Evolutionary conservation across 345 rosid species (phyloP), one percentile per base, ranked within the genome.

Genomic region (Salix exigua): DNA sequence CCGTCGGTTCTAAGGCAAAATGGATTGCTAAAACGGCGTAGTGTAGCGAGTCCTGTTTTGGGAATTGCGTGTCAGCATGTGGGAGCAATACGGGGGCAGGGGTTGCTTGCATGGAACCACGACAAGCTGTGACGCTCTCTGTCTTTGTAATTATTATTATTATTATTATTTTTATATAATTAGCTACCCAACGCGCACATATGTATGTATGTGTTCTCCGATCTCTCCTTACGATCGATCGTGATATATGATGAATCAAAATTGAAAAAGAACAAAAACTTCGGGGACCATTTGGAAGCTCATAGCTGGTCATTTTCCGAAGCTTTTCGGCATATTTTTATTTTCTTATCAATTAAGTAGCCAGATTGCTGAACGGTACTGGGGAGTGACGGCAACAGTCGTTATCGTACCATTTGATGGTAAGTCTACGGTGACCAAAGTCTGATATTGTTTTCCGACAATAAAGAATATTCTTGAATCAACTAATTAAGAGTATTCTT

Each of bases 21-120:
- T 46, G 50, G 50, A 46, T 16, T 46, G 50, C 50, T 11, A 46
- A 40, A 55, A 78, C 82, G 85, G 38, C 64, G 82, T 44, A 73
- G 76, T 28, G 17, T 35, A 12, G 42, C 7, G 31, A 14, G 44
- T 48, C 33, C 13, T 30, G 18, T 21, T 14, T 44, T 46, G 18
- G 50, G 12, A 61, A 44, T 30, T 23, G 74, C 73, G 81, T 66
- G 81, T 77, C 76, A 75, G 79, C 79, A 48, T n/a, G 79, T 78
- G 73, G 80, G 65, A 58, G 17, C 17, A n/a, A 14, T 25, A 21
- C 18, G 75, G 7, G 75, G 70, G 73, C 75, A 70, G 51, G 30
- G 42, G 14, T 21, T 33, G 37, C 37, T 11, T 26, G 37, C 50
- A 46, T 46, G 50, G 50, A 46, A 46, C 18, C 70, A 65, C 68